phyloP scores from a whole-genome alignment of 352 stramenopile genomes.

The Pythium oligandrum region DNA sequence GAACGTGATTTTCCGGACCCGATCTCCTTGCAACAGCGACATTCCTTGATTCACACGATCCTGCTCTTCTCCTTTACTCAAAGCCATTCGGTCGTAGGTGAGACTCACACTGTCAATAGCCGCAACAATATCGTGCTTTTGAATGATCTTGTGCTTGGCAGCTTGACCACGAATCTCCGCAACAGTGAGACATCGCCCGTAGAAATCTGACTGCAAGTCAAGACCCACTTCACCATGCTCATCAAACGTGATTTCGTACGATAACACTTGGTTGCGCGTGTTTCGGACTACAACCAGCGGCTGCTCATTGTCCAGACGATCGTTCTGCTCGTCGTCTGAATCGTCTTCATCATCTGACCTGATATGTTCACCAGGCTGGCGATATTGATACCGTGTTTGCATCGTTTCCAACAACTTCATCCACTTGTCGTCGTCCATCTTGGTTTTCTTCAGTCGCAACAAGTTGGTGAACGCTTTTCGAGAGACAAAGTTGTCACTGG shows the following conservation, averaged over 20 bases:
- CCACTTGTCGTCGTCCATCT: conserved; percentile 46
- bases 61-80: conserved; percentile 28
- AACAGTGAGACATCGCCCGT: conserved; percentile 47
- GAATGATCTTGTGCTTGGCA: conserved; percentile 35
- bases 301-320: conserved; percentile 18
- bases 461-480: conserved; percentile 42
- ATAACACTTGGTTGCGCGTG: conserved; percentile 57
- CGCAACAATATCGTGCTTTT: conserved; percentile 51
- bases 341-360: neutral
- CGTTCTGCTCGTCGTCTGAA: conserved; percentile 1
- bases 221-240: conserved; percentile 37
- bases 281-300: conserved; percentile 49
- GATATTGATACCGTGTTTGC: conserved; percentile 39
- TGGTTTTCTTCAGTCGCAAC: conserved; percentile 30
- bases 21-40: conserved; percentile 20
- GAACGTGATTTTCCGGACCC: conserved; percentile 32
- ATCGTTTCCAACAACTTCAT: conserved; percentile 40
- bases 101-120: conserved; percentile 27
- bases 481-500: conserved; percentile 28
- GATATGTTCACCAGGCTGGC: neutral
- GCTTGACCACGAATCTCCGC: conserved; percentile 28
- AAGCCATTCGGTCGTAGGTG: conserved; percentile 20
- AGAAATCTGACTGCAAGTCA: conserved; percentile 47
- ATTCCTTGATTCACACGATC: conserved; percentile 22
- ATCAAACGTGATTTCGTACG: conserved; percentile 55